Conservation (phyloP, 129 eudicot species). For the Flaveria bidentis region DNA sequence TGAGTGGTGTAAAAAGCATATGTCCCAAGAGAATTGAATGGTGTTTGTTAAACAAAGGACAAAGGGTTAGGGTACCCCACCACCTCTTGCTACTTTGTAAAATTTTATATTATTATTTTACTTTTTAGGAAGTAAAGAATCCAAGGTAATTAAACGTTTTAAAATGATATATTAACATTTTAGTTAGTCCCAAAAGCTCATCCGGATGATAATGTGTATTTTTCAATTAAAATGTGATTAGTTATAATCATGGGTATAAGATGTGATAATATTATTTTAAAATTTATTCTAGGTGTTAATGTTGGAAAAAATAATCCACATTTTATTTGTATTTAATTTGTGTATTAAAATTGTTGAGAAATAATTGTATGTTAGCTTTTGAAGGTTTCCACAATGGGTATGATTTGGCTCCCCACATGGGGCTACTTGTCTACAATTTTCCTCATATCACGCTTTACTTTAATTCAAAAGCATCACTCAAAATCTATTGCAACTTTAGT, state of each 20-base stretch:
- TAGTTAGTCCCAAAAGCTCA: too few species aligned
- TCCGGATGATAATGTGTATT: too few species aligned
- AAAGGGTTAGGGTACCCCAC: conserved; percentile 14
- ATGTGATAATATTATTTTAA: too few species aligned
- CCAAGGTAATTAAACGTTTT: conserved; percentile 12
- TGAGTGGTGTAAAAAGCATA: conserved; percentile 28
- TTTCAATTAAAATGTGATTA: too few species aligned
- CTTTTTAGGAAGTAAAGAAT: conserved; percentile 23
- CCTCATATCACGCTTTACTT: conserved; percentile 33
- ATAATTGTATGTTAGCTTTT: conserved; percentile 28
- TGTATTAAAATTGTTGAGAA: background rate
- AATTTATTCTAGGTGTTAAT: too few species aligned
- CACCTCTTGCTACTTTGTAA: conserved; percentile 19
- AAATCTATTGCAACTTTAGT: conserved; percentile 24
- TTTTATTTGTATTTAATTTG: background rate
- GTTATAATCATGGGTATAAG: too few species aligned
- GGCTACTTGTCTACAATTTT: conserved; percentile 28
- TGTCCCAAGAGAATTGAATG: conserved; percentile 26
- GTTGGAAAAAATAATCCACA: too few species aligned
- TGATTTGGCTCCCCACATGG: conserved; percentile 42
- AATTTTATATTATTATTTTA: background rate
- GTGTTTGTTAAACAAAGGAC: conserved; percentile 29
- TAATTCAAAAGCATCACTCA: conserved; percentile 27
- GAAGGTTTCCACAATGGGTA: conserved; percentile 32
- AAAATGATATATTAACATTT: background rate